Evolutionary conservation across 164 flowering plant species (phyloP), one percentile per base, ranked within the genome.

Genomic region (Chimonanthus praecox): DNA sequence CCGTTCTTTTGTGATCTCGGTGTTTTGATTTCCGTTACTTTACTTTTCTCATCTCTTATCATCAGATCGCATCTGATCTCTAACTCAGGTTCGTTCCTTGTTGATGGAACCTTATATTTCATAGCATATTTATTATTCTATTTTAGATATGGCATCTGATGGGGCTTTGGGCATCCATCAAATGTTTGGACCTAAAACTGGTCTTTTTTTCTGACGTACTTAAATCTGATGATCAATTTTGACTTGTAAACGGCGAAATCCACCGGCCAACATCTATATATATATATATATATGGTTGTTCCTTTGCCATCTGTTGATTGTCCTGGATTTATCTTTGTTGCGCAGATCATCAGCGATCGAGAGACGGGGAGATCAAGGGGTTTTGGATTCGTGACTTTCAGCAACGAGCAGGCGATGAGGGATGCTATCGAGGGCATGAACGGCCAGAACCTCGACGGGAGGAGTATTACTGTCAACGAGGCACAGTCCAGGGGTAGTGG

Each of bases 321-420:
- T 67, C 16, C 4, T 67, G 2, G 45, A 33, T 75, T 21, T 47
- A 33, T 33, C 33, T 33, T 33, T 33, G 33, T 43, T 64, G 44
- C 44, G 16, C 71, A 84, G 84, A 78, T 84, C 78, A 82, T 86
- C 50, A 86, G 80, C 76, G 87, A 86, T 54, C 83, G 87, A 4
- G 88, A 86, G 73, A 86, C 87, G 3, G 88, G 88, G 2, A 76
- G 85, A 67, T 85, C 88, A 1, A 81, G 86, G 73, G 86, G 88
- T 0, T 85, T 85, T 51, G 88, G 88, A 4, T 85, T 85, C 71
- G 85, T 85, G 3, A 85, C 85, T 6, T 85, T 85, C 80, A 68
- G 70, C 64, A 71, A 77, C 20, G 85, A 85, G 71, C 79, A 84
- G 72, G 21, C 84, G 7, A 82, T 85, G 88, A 75, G 71, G 18